Evolutionary conservation across 805 yeast genomes (phyloP).

Genomic region (Spathaspora passalidarum): DNA sequence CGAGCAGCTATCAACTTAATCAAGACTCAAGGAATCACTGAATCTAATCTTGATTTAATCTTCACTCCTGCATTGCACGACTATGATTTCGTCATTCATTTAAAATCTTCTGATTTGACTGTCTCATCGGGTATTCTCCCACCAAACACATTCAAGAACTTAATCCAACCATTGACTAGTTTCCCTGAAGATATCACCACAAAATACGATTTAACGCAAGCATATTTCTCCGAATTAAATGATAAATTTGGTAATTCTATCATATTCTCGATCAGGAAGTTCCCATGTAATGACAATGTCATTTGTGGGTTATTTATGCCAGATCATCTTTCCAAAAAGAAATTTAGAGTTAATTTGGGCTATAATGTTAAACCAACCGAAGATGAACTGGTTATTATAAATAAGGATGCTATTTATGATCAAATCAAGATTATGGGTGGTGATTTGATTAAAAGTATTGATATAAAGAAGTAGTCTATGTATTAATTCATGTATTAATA

Average conservation of each 20-base stretch:
- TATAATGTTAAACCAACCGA: slow-evolving; percentile 64
- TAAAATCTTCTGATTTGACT: slow-evolving; percentile 42
- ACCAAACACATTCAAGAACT: slow-evolving; percentile 57
- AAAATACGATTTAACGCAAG: slow-evolving; percentile 60
- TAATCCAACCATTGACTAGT: slow-evolving; percentile 41
- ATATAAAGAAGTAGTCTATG: slow-evolving; percentile 26
- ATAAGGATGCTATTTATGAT: slow-evolving; percentile 66
- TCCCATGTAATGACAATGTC: slow-evolving; percentile 56
- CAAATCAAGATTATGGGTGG: slow-evolving; percentile 73
- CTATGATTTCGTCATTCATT: slow-evolving; percentile 73
- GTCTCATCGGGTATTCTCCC: slow-evolving; percentile 57
- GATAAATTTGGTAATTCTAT: slow-evolving; percentile 63
- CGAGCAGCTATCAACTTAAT: slow-evolving; percentile 65
- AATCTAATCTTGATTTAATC: slow-evolving; percentile 45
- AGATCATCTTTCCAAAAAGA: slow-evolving; percentile 50
- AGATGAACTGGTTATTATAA: slow-evolving; percentile 54
- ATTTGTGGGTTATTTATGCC: slow-evolving; percentile 85
- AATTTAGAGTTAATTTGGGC: slow-evolving; percentile 78
- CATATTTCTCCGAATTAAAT: slow-evolving; percentile 57
- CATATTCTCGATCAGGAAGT: slow-evolving; percentile 63
- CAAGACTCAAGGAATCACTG: slow-evolving; percentile 40
- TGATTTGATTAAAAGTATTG: slow-evolving; percentile 48
- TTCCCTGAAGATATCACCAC: slow-evolving; percentile 46
- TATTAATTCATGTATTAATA: too few species aligned
- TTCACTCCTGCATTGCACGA: slow-evolving; percentile 84